A percentile compares a stretch with the other conserved stretches of the same genome.
Evolutionary conservation across 2,329 filamentous ascomycete genomes (phyloP).

Genomic region (Ambrosiella cleistominuta): DNA sequence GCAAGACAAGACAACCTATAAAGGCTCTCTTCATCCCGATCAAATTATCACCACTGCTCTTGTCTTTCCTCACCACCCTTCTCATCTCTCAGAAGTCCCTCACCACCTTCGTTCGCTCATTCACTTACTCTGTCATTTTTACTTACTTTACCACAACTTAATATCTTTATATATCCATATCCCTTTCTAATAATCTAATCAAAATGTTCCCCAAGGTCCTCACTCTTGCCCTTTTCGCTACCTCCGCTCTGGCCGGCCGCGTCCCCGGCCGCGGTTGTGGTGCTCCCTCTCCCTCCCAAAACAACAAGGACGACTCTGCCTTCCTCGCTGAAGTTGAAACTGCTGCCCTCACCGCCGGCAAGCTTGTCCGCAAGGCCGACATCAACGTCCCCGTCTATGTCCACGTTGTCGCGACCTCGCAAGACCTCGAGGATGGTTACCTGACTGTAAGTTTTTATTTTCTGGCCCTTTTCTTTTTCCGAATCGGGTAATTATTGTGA

Average conservation of each 20-base stretch:
- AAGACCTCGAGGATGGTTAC: conserved; percentile 19
- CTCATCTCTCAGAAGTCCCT: not conserved
- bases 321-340: conserved; percentile 14
- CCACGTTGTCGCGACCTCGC: conserved; percentile 22
- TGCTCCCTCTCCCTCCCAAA: conserved; percentile 13
- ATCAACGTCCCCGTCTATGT: conserved; percentile 22
- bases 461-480: not conserved
- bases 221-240: conserved; percentile 7
- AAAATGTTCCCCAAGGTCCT: conserved; percentile 10
- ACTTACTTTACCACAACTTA: not conserved
- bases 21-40: not conserved
- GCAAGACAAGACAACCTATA: not conserved
- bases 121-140: not conserved
- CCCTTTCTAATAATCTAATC: not conserved
- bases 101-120: not conserved
- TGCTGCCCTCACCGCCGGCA: conserved; percentile 13
- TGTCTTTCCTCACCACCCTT: conserved; percentile 3
- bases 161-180: not conserved
- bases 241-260: conserved; percentile 6
- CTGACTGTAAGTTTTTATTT: conserved; percentile 18
- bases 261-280: conserved; percentile 15
- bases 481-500: not conserved
- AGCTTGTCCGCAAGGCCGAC: conserved; percentile 13
- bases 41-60: not conserved
- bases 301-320: conserved; percentile 14